Evolutionary conservation across 2,329 filamentous ascomycete species (phyloP), one percentile per base, ranked within the genome.

Genomic region (Metarhizium brunneum): DNA sequence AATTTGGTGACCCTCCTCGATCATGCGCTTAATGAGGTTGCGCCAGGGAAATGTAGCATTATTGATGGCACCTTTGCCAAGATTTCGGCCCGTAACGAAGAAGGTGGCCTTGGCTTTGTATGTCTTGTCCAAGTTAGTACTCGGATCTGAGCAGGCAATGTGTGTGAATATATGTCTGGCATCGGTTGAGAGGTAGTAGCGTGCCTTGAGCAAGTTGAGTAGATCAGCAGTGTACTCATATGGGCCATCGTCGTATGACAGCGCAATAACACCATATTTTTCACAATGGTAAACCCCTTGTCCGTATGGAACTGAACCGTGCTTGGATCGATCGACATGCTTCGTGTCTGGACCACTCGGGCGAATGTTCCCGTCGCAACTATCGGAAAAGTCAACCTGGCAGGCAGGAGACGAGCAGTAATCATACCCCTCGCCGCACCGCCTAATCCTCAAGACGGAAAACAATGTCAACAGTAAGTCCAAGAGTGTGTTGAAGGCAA

Each of bases 391-490:
- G 60, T 77, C 69, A 62, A 84, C 80, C 64, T 82, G 76, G 63
- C 84, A 87, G 54, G 83, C 77, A 2, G 84, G 84, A 20, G 82
- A 77, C 35, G 75, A 74, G 68, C 84, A 87, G 67, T 84, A 83
- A 2, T 79, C 75, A 11, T 65, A 65, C 4, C 71, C 74, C n/a
- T 66, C 73, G 52, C 81, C 82, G 59, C 81, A 84, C 73, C 77
- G 83, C 47, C 77, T 79, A n/a, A 2, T 14, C 6, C 7, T 6
- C n/a, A 47, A 2, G 1, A n/a, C 10, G 7, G 6, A 5, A 8
- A 35, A 6, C n/a, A 53, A 18, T 20, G 25, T 53, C 20, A 43
- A 18, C 18, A 35, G 8, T 18, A 29, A 29, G 8, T 36, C 7
- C 32, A 35, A 35, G 32, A 35, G 10, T 7, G 52, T 25, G 6